Conservation (phyloP, 208 protist species). For the Leishmania guyanensis region DNA sequence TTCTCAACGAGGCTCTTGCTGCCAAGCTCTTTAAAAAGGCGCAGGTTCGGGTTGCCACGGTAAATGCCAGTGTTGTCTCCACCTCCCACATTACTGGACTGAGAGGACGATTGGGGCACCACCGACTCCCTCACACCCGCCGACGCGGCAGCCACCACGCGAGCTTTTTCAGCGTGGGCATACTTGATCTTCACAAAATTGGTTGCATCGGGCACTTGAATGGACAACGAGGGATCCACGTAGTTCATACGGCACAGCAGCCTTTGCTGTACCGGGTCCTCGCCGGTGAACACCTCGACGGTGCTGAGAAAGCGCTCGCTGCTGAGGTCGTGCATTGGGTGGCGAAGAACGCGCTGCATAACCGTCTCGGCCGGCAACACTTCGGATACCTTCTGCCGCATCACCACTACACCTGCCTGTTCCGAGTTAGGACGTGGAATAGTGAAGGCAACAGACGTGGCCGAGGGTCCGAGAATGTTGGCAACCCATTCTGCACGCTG, state of each 20-base stretch:
- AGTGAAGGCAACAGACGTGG: conserved; percentile 24
- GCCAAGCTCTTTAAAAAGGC: conserved; percentile 67
- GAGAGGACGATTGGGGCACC: neutral
- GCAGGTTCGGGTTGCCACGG: conserved; percentile 47
- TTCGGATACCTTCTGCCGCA: conserved; percentile 12
- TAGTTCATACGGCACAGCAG: conserved; percentile 80
- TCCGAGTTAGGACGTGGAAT: conserved; percentile 24
- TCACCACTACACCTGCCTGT: conserved; percentile 20
- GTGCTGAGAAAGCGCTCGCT: conserved; percentile 72
- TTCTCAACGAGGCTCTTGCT: conserved; percentile 32
- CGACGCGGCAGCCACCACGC: neutral
- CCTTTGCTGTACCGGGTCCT: conserved; percentile 68
- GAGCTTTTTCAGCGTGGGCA: conserved; percentile 22
- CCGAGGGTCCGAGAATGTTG: conserved; percentile 58
- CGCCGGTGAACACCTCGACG: conserved; percentile 72
- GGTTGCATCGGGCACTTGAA: conserved; percentile 70
- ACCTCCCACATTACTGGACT: neutral
- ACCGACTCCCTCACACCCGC: neutral
- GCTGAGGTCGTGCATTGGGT: conserved; percentile 78
- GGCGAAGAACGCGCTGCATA: conserved; percentile 60
- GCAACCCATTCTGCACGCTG: conserved; percentile 50
- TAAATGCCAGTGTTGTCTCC: conserved; percentile 23
- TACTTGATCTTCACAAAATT: conserved; percentile 89
- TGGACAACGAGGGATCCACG: conserved; percentile 64
- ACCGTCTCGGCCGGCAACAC: conserved; percentile 45